Conservation (phyloP, 768 basidiomycete species). For the Lentinula edodes region DNA sequence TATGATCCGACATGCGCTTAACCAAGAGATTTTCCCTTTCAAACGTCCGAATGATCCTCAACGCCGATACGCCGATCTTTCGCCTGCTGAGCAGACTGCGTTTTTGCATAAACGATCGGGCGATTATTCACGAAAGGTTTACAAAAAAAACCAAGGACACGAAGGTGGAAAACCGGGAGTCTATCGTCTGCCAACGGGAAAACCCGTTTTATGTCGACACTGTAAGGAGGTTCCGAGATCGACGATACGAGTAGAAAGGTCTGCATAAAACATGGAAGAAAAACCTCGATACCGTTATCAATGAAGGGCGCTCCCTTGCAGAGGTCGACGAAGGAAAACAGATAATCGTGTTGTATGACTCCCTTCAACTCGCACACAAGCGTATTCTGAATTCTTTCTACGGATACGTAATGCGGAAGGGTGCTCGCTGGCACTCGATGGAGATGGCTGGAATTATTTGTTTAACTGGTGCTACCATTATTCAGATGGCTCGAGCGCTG, state of each 20-base stretch:
- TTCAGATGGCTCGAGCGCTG: constrained; percentile 96
- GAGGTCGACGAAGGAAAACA: constrained; percentile 97
- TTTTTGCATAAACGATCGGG: constrained; percentile 94
- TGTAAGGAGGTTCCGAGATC: constrained; percentile 92
- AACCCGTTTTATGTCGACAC: constrained; percentile 99
- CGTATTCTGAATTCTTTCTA: constrained; percentile 99
- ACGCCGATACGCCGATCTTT: constrained; percentile 79
- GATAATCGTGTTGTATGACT: constrained; percentile 98
- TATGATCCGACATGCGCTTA: constrained; percentile 96
- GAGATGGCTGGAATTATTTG: constrained; percentile 99
- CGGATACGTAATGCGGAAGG: constrained; percentile 99
- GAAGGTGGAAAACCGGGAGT: constrained; percentile 86
- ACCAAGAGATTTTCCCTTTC: constrained; percentile 89
- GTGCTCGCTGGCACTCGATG: constrained; percentile 99
- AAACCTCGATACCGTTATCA: constrained; percentile 71
- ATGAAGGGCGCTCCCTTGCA: constrained; percentile 65
- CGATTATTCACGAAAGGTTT: constrained; percentile 97
- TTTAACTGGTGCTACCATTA: constrained; percentile 94
- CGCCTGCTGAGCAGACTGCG: constrained; percentile 82
- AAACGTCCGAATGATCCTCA: constrained; percentile 67
- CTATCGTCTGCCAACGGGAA: constrained; percentile 95
- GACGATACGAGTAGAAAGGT: constrained; percentile 98
- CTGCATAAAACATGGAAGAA: constrained; percentile 99
- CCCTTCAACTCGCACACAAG: constrained; percentile 97
- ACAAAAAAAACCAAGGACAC: constrained; percentile 98